These are phyloP conservation scores for Cystobasidium tubakii DNA, from an alignment of 768 basidiomycete species.

Conservation along the genomic window DNA sequence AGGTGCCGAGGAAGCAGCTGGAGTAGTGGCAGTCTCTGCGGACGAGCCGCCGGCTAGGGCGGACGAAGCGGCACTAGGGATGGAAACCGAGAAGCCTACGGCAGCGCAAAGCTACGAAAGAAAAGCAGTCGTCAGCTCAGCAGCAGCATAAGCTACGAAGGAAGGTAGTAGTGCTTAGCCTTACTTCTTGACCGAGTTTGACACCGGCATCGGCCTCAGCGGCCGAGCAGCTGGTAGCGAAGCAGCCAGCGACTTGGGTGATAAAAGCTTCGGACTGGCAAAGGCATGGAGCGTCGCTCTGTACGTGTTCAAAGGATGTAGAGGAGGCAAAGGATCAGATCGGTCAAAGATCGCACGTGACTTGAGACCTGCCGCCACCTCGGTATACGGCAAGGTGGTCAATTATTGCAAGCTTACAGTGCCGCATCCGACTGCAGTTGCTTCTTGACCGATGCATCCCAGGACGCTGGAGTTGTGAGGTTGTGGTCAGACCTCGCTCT, in stretches of 20 bases:
- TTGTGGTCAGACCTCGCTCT: too few species aligned
- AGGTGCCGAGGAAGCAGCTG: neutral
- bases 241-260: slow-evolving; percentile 19
- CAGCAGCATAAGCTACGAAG: neutral
- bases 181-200: slow-evolving; percentile 17
- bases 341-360: too few species aligned
- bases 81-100: slow-evolving; percentile 21
- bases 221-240: slow-evolving; percentile 11
- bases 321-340: neutral
- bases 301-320: neutral
- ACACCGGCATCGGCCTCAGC: slow-evolving; percentile 19
- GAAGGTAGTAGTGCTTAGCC: neutral
- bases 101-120: slow-evolving; percentile 12
- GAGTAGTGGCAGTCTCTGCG: neutral
- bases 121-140: neutral
- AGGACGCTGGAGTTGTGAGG: neutral
- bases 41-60: neutral
- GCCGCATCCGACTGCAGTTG: neutral
- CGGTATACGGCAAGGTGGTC: neutral
- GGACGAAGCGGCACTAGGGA: slow-evolving; percentile 23
- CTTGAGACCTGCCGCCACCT: neutral
- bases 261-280: slow-evolving; percentile 28
- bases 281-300: slow-evolving; percentile 27
- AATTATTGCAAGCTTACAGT: neutral
- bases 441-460: neutral